Evolutionary conservation across 352 stramenopile species (phyloP).

Genomic region (Saprolegnia diclina): DNA sequence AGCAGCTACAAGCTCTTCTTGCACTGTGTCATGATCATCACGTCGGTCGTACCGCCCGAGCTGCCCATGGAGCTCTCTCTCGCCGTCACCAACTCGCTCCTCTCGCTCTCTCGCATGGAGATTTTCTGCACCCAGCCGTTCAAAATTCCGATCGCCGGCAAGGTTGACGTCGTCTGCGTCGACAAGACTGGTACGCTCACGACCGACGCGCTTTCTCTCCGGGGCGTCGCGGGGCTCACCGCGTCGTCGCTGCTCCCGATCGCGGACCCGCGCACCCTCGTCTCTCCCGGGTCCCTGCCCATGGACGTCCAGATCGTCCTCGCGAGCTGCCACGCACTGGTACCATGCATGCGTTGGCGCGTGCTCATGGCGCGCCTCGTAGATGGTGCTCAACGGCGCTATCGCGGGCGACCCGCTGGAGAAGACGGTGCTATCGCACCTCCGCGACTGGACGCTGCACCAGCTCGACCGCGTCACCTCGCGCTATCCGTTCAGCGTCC

Average conservation of each 20-base stretch:
- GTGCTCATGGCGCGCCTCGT: constrained; percentile 54
- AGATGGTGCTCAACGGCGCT: constrained; percentile 95
- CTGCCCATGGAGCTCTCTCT: constrained; percentile 97
- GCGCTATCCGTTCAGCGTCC: constrained; percentile 66
- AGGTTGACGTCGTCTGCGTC: constrained; percentile 96
- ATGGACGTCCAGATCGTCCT: constrained; percentile 41
- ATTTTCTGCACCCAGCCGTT: constrained; percentile 99
- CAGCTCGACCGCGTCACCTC: constrained; percentile 46
- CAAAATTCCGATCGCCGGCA: constrained; percentile 95
- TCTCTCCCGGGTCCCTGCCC: constrained; percentile 34
- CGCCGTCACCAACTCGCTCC: constrained; percentile 95
- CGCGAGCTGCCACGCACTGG: constrained; percentile 90
- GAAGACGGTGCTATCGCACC: constrained; percentile 89
- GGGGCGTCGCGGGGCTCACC: constrained; percentile 86
- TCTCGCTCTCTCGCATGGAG: constrained; percentile 90
- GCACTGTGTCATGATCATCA: constrained; percentile 98
- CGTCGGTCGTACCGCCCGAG: constrained; percentile 96
- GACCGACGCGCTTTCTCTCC: constrained; percentile 92
- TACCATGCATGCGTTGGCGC: constrained; percentile 31
- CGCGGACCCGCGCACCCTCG: constrained; percentile 47
- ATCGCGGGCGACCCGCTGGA: constrained; percentile 98
- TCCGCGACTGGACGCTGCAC: constrained; percentile 89
- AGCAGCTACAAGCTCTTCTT: constrained; percentile 94
- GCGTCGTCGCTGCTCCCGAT: constrained; percentile 81
- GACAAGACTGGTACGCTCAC: constrained; percentile 99